Evolutionary conservation across 257 asterid genomes (phyloP), one percentile per base, ranked within the genome.

Genomic region (Rhazya stricta): DNA sequence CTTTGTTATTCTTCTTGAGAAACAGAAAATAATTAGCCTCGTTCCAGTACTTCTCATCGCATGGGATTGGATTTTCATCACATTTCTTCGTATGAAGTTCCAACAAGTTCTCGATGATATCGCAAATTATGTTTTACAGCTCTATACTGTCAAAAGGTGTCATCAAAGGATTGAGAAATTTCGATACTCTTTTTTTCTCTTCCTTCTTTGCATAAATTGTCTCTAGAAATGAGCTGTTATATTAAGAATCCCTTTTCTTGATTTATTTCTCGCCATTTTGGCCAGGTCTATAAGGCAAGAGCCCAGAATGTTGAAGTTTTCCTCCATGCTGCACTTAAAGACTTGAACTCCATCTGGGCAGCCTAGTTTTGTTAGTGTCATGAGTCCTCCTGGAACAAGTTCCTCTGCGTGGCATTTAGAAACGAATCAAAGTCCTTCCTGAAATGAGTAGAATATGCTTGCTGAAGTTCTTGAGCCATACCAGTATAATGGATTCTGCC

Each of bases 401-500:
- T 90, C 96, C 4, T 74, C 70, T 5, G 78, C 91, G 94, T 78
- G 1, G 90, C 85, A 5, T 58, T 77, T 81, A 90, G 76, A 68
- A 90, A 90, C 1, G 36, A 67, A 1, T 74, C 69, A 74, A 88
- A 67, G 30, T 88, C 94, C 76, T 76, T 74, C 73, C 46, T 32
- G 75, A 77, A 90, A 72, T 84, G 90, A 46, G 16, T 69, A 9
- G 81, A 70, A 60, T 84, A 90, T 7, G 89, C 91, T 1, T 77
- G 73, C 30, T 56, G 73, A 16, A 87, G 90, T 46, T 84, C 85
- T 32, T 78, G 5, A 15, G 63, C 80, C 23, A 83, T 86, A 37
- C 91, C 90, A 5, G 74, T 74, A 67, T 85, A 90, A 71, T 88
- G 96, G 65, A 88, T 72, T 25, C 81, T 79, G 7, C 93, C 89